A percentile compares a stretch with the other conserved stretches of the same genome.
Conservation (phyloP, 257 asterid species). For the Capsicum rhomboideum region DNA sequence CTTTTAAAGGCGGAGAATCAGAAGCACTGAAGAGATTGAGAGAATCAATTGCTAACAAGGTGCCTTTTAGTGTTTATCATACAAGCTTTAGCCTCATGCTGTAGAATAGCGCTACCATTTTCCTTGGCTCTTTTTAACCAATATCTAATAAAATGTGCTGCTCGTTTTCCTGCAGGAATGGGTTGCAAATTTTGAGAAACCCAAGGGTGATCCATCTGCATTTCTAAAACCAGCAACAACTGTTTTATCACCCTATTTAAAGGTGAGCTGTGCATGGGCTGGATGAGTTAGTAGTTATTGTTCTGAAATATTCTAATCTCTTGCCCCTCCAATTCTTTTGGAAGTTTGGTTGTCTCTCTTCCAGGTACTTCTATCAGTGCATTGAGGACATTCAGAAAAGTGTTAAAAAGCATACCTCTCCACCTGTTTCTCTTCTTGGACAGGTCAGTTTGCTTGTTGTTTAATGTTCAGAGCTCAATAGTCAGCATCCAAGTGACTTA, state of each 20-base stretch:
- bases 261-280: conserved; percentile 37
- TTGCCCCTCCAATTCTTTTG: conserved; percentile 28
- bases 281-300: neutral
- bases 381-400: conserved; percentile 63
- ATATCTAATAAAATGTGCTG: neutral
- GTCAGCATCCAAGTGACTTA: conserved; percentile 9
- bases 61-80: conserved; percentile 3
- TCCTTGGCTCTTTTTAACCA: neutral
- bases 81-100: neutral
- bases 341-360: conserved; percentile 96
- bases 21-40: conserved; percentile 80
- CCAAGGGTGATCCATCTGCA: conserved; percentile 93
- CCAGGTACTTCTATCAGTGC: conserved; percentile 90
- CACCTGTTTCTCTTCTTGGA: conserved; percentile 99
- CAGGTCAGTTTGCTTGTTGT: conserved; percentile 41
- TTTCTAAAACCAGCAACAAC: conserved; percentile 88
- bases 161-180: conserved; percentile 53
- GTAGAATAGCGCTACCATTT: neutral
- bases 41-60: conserved; percentile 70
- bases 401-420: conserved; percentile 71
- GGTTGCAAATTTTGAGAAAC: conserved; percentile 95
- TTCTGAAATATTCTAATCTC: conserved; percentile 18
- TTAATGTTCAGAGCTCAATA: neutral
- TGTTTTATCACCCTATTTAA: conserved; percentile 84
- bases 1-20: conserved; percentile 90